phyloP scores from a whole-genome alignment of 2,329 filamentous ascomycete genomes.

The Talaromyces sp. region DNA sequence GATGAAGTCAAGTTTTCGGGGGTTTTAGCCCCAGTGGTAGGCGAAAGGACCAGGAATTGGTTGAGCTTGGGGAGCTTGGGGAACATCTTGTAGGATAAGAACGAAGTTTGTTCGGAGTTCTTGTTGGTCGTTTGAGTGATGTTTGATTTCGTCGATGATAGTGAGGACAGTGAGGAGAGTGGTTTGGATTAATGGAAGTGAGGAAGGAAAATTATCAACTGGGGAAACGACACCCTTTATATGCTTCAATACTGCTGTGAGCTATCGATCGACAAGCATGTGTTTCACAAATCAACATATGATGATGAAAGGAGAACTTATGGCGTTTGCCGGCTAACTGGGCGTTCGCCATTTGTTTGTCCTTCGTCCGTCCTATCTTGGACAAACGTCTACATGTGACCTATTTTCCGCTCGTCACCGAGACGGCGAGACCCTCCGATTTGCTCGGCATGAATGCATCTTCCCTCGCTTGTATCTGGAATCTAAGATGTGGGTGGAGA shows the following conservation, averaged over 20 bases:
- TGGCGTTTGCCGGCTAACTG: background rate
- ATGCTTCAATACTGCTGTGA: background rate
- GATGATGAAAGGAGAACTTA: background rate
- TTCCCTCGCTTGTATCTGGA: background rate
- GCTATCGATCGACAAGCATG: constrained; percentile 1
- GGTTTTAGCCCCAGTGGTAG: constrained; percentile 9
- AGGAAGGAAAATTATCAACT: background rate
- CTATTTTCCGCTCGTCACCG: constrained; percentile 3
- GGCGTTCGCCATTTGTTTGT: background rate
- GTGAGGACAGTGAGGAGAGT: constrained; percentile 3
- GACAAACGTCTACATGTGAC: constrained; percentile 4
- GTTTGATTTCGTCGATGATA: background rate
- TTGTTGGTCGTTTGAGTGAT: background rate
- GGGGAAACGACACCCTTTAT: constrained; percentile 7
- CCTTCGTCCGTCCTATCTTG: background rate
- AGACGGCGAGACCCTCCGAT: constrained; percentile 3
- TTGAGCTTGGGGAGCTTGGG: constrained; percentile 17
- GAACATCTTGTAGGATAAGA: constrained; percentile 13
- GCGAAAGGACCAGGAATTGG: constrained; percentile 18
- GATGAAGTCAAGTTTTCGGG: background rate
- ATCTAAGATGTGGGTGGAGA: constrained; percentile 10
- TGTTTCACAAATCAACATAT: constrained; percentile 7
- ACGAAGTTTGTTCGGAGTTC: background rate
- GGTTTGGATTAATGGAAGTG: background rate
- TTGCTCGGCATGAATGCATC: constrained; percentile 11